Evolutionary conservation across 2,329 filamentous ascomycete species (phyloP), one percentile per base, ranked within the genome.

Genomic region (Exophiala alcalophila): DNA sequence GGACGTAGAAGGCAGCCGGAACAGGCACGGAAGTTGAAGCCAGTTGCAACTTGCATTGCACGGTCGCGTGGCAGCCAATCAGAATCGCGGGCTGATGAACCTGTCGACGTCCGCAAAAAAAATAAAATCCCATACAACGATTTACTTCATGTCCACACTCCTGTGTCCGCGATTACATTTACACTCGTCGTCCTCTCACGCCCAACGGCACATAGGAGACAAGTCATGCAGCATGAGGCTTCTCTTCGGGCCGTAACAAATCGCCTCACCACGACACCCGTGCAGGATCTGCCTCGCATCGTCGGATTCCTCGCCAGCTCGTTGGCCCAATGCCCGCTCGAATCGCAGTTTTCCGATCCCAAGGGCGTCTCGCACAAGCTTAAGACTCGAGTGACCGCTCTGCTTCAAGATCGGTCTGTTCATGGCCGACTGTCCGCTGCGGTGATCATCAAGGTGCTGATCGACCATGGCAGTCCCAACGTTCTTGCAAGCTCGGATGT

Each of bases 361-460:
- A 75, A 78, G 47, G 29, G 21, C 20, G 62, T 59, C 21, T 75
- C 92, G 1, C 86, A 94, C 65, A 91, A 86, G 61, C 73, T 94
- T 57, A 87, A 85, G 61, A 87, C 85, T 4, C 81, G 86, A 39
- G 72, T 95, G 46, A 83, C 80, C 1, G 81, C 84, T 9, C 72
- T 96, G 10, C 69, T 96, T 23, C 85, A 86, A 60, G 88, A 91
- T 42, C 83, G 83, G 45, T 86, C 70, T 33, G 62, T 78, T 2
- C 80, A 89, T 56, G 86, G 83, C 29, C 79, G 87, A 57, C 94
- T 91, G 68, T 77, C 82, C 12, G 89, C 83, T 5, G 78, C 86
- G 29, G 81, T 85, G 11, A 67, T 96, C 34, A 77, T 89, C 63
- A 96, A 96, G 67, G 78, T 85, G 3, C 72, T 83, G 4, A 71